A percentile compares a stretch with the other conserved stretches of the same genome.
These are phyloP conservation scores for Solanum habrochaites DNA, from an alignment of 257 asterid species.

Conservation along the genomic window DNA sequence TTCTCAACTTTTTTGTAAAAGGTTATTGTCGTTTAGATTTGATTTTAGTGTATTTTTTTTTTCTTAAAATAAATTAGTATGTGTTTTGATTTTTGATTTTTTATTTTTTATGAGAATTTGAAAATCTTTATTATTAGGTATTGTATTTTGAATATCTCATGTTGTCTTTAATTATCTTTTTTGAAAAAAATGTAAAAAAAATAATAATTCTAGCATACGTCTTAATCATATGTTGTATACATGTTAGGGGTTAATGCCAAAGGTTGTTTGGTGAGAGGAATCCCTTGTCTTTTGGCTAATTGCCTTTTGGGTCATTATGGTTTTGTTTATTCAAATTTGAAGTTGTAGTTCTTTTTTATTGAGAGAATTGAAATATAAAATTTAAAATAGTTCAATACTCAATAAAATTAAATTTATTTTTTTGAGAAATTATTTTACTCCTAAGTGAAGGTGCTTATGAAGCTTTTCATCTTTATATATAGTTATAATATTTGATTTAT, in stretches of 20 bases:
- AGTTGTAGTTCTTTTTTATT: neutral
- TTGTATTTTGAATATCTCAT: neutral
- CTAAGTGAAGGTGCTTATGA: neutral
- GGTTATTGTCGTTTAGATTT: neutral
- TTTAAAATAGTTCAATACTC: neutral
- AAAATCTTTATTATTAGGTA: neutral
- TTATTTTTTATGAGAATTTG: neutral
- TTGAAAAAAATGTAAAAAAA: neutral
- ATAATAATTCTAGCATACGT: neutral
- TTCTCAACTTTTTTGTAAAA: neutral
- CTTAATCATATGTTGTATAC: neutral
- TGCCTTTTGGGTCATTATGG: neutral
- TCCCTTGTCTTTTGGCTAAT: neutral
- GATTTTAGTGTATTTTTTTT: neutral
- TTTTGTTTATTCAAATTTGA: neutral
- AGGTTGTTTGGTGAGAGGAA: neutral
- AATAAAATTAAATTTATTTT: neutral
- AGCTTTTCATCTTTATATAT: neutral
- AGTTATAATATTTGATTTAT: neutral
- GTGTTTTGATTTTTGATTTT: neutral
- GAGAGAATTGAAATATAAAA: neutral
- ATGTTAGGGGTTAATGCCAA: neutral
- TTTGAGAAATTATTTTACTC: neutral
- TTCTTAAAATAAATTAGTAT: neutral
- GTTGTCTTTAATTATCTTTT: neutral